Conservation (phyloP, 176 grass and related monocot genomes). For the Dendrocalamus sinicus region DNA sequence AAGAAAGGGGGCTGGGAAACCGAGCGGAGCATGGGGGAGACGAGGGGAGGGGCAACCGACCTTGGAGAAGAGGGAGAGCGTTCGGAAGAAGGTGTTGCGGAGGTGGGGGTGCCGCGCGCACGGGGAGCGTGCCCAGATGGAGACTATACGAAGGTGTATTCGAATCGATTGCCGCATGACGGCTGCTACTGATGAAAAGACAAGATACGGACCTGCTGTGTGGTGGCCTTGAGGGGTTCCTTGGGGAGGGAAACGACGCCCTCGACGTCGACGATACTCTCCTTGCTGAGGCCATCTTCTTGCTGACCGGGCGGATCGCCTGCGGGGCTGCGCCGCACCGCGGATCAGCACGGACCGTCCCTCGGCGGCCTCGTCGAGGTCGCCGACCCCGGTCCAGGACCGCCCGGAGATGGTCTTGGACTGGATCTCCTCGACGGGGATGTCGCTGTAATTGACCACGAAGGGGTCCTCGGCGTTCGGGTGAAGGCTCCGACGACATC, state of each 20-base stretch:
- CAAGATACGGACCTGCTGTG: constrained; percentile 65
- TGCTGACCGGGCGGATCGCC: constrained; percentile 70
- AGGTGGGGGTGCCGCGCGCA: too few species aligned
- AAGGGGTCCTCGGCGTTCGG: constrained; percentile 60
- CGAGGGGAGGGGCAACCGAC: too few species aligned
- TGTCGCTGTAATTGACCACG: constrained; percentile 61
- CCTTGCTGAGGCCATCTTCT: constrained; percentile 98
- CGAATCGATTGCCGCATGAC: background rate
- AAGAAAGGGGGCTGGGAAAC: too few species aligned
- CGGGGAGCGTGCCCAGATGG: too few species aligned
- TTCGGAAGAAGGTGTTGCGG: too few species aligned
- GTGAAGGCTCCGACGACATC: too few species aligned
- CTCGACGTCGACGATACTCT: constrained; percentile 84
- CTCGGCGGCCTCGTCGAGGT: constrained; percentile 43
- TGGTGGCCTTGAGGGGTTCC: constrained; percentile 88
- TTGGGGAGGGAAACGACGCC: constrained; percentile 78
- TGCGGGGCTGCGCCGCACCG: constrained; percentile 64
- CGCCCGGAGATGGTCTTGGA: constrained; percentile 71
- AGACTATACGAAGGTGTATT: background rate
- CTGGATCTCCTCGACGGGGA: constrained; percentile 78
- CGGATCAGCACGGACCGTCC: constrained; percentile 69
- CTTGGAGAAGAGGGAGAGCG: too few species aligned
- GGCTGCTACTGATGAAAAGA: too few species aligned
- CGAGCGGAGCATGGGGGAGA: too few species aligned
- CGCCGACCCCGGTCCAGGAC: constrained; percentile 58